These are phyloP conservation scores for Pleurotus sapidus DNA, from an alignment of 768 basidiomycete species.

Conservation along the genomic window DNA sequence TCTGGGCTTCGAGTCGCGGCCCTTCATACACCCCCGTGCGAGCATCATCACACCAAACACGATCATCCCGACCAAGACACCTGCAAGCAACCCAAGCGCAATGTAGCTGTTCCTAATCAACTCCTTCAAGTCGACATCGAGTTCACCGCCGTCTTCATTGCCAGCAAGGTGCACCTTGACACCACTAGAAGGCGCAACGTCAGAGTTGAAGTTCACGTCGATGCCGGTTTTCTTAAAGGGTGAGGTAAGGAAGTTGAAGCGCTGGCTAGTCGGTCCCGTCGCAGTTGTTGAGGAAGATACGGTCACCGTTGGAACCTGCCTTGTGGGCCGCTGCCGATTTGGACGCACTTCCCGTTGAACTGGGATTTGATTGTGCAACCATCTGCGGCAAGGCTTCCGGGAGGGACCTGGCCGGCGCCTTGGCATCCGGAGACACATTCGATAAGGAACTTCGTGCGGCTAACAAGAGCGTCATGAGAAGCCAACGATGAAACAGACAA, in stretches of 20 bases:
- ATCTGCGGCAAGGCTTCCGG: background rate
- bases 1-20: conserved; percentile 1
- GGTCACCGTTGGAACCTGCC: conserved; percentile 5
- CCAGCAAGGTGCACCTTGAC: conserved; percentile 2
- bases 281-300: conserved; percentile 3
- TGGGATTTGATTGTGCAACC: conserved; percentile 6
- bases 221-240: conserved; percentile 3
- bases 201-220: background rate
- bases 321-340: conserved; percentile 1
- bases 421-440: conserved; percentile 1
- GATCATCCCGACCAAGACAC: background rate
- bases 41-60: background rate
- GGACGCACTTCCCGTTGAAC: conserved; percentile 3
- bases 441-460: background rate
- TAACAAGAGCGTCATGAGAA: background rate
- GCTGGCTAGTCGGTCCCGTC: background rate
- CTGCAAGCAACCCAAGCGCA: conserved; percentile 1
- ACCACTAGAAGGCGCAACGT: background rate
- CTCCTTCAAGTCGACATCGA: background rate
- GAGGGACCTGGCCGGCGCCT: background rate
- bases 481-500: background rate
- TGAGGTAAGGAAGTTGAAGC: conserved; percentile 5
- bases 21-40: background rate
- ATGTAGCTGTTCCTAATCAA: conserved; percentile 7
- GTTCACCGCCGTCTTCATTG: background rate